These are phyloP conservation scores for Neofusicoccum kwambonambiense DNA, from an alignment of 2,329 filamentous ascomycete genomes.

Conservation along the genomic window DNA sequence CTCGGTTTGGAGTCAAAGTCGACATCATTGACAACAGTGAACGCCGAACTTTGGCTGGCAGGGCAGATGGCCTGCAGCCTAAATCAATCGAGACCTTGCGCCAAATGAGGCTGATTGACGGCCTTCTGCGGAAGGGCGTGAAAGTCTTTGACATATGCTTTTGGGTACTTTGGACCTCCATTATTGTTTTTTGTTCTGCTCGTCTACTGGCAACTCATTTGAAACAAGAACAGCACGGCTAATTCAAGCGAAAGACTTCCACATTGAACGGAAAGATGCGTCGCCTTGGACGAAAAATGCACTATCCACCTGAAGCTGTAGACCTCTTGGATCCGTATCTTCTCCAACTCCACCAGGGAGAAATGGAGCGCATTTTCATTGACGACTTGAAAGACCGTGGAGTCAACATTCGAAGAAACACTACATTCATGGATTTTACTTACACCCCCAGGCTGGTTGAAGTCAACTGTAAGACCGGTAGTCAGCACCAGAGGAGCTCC, in stretches of 20 bases:
- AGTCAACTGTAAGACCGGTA: slow-evolving; percentile 41
- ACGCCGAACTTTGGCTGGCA: slow-evolving; percentile 65
- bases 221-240: neutral
- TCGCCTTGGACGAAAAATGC: slow-evolving; percentile 63
- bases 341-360: slow-evolving; percentile 65
- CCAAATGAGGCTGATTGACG: slow-evolving; percentile 69
- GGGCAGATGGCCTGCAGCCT: slow-evolving; percentile 71
- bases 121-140: slow-evolving; percentile 64
- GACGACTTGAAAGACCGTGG: slow-evolving; percentile 66
- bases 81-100: slow-evolving; percentile 76
- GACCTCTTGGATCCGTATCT: slow-evolving; percentile 56
- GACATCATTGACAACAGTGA: slow-evolving; percentile 67
- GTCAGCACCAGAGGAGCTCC: slow-evolving; percentile 36
- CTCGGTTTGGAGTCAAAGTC: slow-evolving; percentile 64
- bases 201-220: neutral
- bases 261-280: slow-evolving; percentile 45
- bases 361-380: slow-evolving; percentile 69
- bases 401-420: slow-evolving; percentile 62
- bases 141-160: slow-evolving; percentile 73
- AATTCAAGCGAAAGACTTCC: slow-evolving; percentile 30
- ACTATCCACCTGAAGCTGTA: slow-evolving; percentile 58
- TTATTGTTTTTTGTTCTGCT: too few species aligned
- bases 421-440: slow-evolving; percentile 57
- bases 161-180: slow-evolving; percentile 53
- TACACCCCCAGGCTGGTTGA: slow-evolving; percentile 42